Evolutionary conservation across 1,284 basidiomycete genomes (phyloP).

Genomic region (Vanrija sp.): DNA sequence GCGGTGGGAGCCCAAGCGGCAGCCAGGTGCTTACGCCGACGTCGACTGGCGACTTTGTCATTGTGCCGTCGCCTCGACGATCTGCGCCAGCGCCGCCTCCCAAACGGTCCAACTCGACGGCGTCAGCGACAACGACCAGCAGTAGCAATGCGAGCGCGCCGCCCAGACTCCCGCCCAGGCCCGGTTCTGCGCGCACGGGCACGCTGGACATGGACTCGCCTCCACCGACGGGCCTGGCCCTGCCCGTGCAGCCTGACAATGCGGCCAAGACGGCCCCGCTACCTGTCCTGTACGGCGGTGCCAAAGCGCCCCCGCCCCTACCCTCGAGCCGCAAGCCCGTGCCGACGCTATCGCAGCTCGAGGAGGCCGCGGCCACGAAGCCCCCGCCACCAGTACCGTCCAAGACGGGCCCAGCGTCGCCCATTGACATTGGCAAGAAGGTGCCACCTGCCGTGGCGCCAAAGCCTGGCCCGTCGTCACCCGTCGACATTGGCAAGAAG

Average conservation of each 20-base stretch:
- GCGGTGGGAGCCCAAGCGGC: too few species aligned
- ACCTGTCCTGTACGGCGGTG: not conserved
- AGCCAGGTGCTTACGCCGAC: constrained; percentile 24
- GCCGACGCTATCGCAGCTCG: not conserved
- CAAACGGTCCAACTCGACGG: not conserved
- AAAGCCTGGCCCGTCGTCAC: not conserved
- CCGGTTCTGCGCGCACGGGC: not conserved
- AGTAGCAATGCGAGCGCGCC: not conserved
- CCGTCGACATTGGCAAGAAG: not conserved
- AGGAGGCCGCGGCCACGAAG: not conserved
- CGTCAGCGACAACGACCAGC: not conserved
- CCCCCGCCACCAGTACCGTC: constrained; percentile 19
- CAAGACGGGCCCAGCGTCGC: constrained; percentile 1
- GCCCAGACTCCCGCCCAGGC: not conserved
- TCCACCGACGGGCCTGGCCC: constrained; percentile 3
- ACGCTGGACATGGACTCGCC: constrained; percentile 15
- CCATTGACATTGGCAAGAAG: constrained; percentile 10
- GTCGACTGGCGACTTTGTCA: constrained; percentile 39
- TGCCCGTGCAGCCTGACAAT: constrained; percentile 11
- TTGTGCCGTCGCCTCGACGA: constrained; percentile 24
- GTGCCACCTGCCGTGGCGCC: not conserved
- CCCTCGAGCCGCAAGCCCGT: not conserved
- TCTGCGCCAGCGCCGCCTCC: constrained; percentile 4
- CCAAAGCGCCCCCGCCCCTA: not conserved
- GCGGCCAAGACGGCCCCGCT: not conserved